Evolutionary conservation across 306 rosid genomes (phyloP), one percentile per base, ranked within the genome.

Genomic region (Hylodesmum podocarpum): DNA sequence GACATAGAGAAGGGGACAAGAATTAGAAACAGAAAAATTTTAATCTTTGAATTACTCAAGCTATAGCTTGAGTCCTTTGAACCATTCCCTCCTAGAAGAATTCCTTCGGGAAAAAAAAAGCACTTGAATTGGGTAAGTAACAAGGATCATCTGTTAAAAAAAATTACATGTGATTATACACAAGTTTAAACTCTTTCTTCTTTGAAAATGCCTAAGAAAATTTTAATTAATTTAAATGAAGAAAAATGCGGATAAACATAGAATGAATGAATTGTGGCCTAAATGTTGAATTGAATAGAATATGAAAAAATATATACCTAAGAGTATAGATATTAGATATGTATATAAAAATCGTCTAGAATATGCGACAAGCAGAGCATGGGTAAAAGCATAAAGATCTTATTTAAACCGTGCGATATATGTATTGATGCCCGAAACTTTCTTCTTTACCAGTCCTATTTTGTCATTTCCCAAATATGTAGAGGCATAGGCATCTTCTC

Each of bases 361-460:
- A 66, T 40, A 36, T 51, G 34, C 5, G 18, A 37, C 29, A n/a
- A 65, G 81, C 13, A 28, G 19, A 40, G 50, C 18, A 53, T 72
- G 49, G 41, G 43, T 58, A 73, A 76, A 64, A 39, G 41, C 65
- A 76, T 8, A 83, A 78, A 19, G 54, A 47, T 18, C 81, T 80
- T 84, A 58, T 80, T 83, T 86, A 76, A 78, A 80, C 73, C 87
- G 82, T 84, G 87, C 22, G 79, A 63, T 83, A 86, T 88, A 76
- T 77, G 70, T 18, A 54, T 71, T 10, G 44, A 40, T 58, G 41
- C 85, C 24, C 37, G 75, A 81, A 78, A 81, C 54, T 44, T 16
- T 79, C 78, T 80, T 72, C 77, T 80, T 71, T 74, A 66, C 74
- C n/a, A 51, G 75, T 75, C 55, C 54, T 40, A 54, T 44, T 87